A percentile compares a stretch with the other conserved stretches of the same genome.
Evolutionary conservation across 495 filamentous ascomycete genomes (phyloP).

Genomic region (Aspergillus olivimuriae): DNA sequence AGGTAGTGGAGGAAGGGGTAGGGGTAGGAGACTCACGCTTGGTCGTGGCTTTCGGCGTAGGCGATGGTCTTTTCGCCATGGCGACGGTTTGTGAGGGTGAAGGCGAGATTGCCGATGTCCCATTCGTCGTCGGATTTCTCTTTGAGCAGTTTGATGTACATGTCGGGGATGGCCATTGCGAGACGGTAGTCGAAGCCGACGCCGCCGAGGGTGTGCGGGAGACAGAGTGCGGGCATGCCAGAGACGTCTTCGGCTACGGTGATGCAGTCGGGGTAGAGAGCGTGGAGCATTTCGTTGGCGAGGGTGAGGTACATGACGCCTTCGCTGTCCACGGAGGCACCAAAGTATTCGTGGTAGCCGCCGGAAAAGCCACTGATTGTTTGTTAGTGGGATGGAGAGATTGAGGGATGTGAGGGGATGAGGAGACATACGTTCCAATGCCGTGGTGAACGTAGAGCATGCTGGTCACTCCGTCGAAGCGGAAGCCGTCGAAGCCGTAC

Average conservation of each 20-base stretch:
- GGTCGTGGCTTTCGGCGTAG: slow-evolving; percentile 94
- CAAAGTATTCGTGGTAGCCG: slow-evolving; percentile 98
- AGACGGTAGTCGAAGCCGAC: slow-evolving; percentile 96
- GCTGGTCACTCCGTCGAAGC: slow-evolving; percentile 96
- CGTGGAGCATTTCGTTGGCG: slow-evolving; percentile 93
- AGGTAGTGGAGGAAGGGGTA: neutral
- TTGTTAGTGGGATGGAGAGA: slow-evolving; percentile 1
- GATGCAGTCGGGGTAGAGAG: slow-evolving; percentile 75
- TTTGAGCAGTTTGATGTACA: slow-evolving; percentile 98
- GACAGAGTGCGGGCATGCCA: slow-evolving; percentile 92
- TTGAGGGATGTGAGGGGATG: neutral
- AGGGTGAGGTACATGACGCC: slow-evolving; percentile 94
- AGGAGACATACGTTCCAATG: slow-evolving; percentile 87
- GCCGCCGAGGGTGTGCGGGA: slow-evolving; percentile 78
- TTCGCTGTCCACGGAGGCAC: slow-evolving; percentile 84
- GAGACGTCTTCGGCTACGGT: slow-evolving; percentile 97
- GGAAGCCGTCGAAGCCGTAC: slow-evolving; percentile 92
- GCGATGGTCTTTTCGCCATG: slow-evolving; percentile 98
- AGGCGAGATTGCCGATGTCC: slow-evolving; percentile 81
- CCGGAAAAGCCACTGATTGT: slow-evolving; percentile 80
- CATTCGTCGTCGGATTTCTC: slow-evolving; percentile 88
- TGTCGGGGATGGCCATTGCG: slow-evolving; percentile 95
- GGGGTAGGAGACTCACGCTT: slow-evolving; percentile 71
- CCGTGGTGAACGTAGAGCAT: slow-evolving; percentile 97
- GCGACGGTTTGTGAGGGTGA: slow-evolving; percentile 83